Base-by-base conservation (phyloP, 2,329 filamentous ascomycete genomes). In the Rutstroemia sp. region DNA sequence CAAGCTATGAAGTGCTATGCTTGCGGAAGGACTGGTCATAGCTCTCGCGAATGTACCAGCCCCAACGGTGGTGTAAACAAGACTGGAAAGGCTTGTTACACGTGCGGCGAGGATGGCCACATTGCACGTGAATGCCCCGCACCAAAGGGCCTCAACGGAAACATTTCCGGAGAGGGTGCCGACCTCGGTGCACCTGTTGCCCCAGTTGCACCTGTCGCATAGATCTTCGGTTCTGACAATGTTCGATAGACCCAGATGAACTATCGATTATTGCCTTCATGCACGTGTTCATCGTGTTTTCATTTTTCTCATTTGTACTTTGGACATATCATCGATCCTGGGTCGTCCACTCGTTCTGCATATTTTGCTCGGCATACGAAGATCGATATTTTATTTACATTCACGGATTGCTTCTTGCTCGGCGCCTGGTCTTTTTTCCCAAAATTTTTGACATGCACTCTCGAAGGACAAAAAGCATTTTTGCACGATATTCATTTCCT, bases 61-160 rank as follows among this genome's bases (percentile, higher is more conserved):
- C 48, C 94, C 62, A 97, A 97, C 73, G 94, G 94, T 57, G 94
- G 94, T 23, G 80, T 97, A 65, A 96, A 94, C 82, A 95, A 90
- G 62, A 90, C 90, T 61, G 92, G 92, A 71, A 99, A 97, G 85
- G 96, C 92, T 63, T 99, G 94, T 83, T 99, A 99, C 79, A 88
- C 92, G 74, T 99, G 94, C 72, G 90, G 92, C 64, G 89, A 96
- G 77, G 85, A 91, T 58, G 94, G 94, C 53, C 92, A 97, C 75
- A 97, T 97, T 74, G 95, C 90, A 58, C 88, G 92, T 62, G 62
- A 67, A 39, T 67, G 94, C 79, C 88, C 91, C 58, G 74, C 30
- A 34, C 30, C 91, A 83, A 85, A 87, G 83, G 61, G 59, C 59
- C 71, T 74, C 65, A 75, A 73, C 65, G 77, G 75, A 65, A 80